Conservation (phyloP, 495 filamentous ascomycete species). For the Lasiosphaeria ovina region DNA sequence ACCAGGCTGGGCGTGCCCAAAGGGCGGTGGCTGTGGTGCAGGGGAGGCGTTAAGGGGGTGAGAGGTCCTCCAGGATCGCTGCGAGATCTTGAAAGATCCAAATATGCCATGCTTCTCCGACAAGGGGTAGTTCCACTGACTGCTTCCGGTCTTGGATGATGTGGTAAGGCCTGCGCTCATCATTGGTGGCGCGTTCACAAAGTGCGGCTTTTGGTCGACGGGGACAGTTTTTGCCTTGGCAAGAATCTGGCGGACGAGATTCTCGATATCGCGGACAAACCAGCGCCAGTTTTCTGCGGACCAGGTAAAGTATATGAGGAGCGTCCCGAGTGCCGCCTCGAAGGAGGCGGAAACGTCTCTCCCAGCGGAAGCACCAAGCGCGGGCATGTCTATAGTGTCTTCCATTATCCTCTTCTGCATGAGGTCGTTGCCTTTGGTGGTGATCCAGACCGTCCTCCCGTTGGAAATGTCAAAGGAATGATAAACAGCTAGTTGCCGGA, state of each 20-base stretch:
- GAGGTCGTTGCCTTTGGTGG: constrained; percentile 39
- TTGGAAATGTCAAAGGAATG: constrained; percentile 44
- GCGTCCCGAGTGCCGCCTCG: constrained; percentile 30
- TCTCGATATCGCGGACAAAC: constrained; percentile 43
- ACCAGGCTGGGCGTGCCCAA: too few relatives aligned
- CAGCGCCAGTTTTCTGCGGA: constrained; percentile 46
- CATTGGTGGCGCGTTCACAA: neutral
- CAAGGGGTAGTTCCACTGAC: neutral
- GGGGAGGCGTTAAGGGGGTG: too few relatives aligned
- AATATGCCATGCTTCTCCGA: neutral
- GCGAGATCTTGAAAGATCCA: neutral
- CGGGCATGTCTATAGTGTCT: constrained; percentile 9
- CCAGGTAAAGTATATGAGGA: constrained; percentile 44
- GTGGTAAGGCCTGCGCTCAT: neutral
- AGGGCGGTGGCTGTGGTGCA: too few relatives aligned
- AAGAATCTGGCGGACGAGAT: constrained; percentile 21
- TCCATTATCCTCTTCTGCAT: constrained; percentile 34
- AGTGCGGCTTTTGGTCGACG: neutral
- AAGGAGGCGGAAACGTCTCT: constrained; percentile 21
- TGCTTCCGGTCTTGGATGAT: neutral
- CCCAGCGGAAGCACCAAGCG: constrained; percentile 1
- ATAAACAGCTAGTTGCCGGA: constrained; percentile 39
- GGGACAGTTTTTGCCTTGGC: constrained; percentile 8
- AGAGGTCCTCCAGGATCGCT: neutral
- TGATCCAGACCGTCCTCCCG: constrained; percentile 39